A percentile compares a stretch with the other conserved stretches of the same genome.
phyloP scores from a whole-genome alignment of 2,329 filamentous ascomycete genomes.

The Ramichloridium luteum region DNA sequence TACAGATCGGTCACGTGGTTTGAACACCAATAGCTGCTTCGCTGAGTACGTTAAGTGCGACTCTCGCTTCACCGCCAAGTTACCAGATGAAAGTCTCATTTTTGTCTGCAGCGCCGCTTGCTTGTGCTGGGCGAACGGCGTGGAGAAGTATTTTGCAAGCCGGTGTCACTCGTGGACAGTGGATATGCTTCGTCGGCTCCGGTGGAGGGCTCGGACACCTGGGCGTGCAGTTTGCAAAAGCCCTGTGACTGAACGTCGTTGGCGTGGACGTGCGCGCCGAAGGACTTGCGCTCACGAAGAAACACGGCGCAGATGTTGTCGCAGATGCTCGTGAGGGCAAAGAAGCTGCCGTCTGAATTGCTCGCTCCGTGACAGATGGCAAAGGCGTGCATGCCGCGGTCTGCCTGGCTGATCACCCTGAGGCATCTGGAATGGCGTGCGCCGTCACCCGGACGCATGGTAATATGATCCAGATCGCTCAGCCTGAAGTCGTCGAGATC shows the following conservation, averaged over 20 bases:
- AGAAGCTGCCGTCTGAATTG: constrained; percentile 35
- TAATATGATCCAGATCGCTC: constrained; percentile 47
- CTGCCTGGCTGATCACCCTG: constrained; percentile 41
- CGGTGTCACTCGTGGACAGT: constrained; percentile 28
- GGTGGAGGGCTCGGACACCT: constrained; percentile 45
- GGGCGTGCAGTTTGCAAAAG: constrained; percentile 40
- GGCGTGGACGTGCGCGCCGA: constrained; percentile 45
- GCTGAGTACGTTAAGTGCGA: constrained; percentile 46
- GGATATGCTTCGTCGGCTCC: constrained; percentile 33
- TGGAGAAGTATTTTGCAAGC: constrained; percentile 37
- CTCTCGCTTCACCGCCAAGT: constrained; percentile 31
- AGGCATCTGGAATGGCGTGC: constrained; percentile 39
- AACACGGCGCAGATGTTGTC: constrained; percentile 40
- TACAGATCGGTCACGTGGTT: constrained; percentile 38
- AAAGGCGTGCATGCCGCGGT: constrained; percentile 42
- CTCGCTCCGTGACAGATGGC: constrained; percentile 37
- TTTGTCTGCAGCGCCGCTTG: constrained; percentile 42
- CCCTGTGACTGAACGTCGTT: constrained; percentile 39
- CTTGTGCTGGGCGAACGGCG: constrained; percentile 43
- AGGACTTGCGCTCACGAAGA: constrained; percentile 36
- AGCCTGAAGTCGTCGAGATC: constrained; percentile 30
- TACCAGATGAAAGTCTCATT: constrained; percentile 41
- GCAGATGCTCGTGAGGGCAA: constrained; percentile 41
- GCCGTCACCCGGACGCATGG: constrained; percentile 50
- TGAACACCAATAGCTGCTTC: constrained; percentile 42